A percentile compares a stretch with the other conserved stretches of the same genome.
Conservation (phyloP, 202 grass and related monocot species). For the Carex sylvatica region DNA sequence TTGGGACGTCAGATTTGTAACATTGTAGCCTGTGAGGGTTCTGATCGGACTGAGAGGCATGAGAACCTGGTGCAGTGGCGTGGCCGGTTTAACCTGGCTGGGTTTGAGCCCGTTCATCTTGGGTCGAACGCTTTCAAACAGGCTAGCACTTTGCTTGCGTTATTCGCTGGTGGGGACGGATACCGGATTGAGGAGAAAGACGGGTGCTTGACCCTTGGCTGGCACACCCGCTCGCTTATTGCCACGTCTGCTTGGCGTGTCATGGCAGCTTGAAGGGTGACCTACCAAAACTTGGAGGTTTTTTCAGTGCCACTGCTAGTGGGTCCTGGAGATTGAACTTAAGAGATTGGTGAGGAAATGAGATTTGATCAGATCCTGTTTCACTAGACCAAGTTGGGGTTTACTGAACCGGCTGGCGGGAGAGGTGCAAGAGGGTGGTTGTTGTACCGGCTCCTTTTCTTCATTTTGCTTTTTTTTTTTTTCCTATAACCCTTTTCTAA, state of each 20-base stretch:
- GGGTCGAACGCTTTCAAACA: slow-evolving; percentile 96
- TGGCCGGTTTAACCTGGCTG: slow-evolving; percentile 47
- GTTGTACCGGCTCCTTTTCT: slow-evolving; percentile 29
- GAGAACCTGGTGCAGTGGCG: slow-evolving; percentile 82
- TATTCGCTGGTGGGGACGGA: slow-evolving; percentile 85
- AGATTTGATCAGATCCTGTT: slow-evolving; percentile 28
- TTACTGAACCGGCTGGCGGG: slow-evolving; percentile 30
- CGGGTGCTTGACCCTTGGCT: slow-evolving; percentile 76
- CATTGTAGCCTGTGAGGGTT: slow-evolving; percentile 77
- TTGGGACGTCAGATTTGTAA: slow-evolving; percentile 93
- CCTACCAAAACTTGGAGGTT: neutral
- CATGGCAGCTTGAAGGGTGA: slow-evolving; percentile 34
- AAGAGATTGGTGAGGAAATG: neutral
- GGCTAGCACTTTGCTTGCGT: slow-evolving; percentile 83
- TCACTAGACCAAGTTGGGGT: slow-evolving; percentile 35
- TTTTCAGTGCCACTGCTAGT: slow-evolving; percentile 11
- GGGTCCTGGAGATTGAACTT: neutral
- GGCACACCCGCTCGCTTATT: slow-evolving; percentile 85
- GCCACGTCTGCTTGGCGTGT: slow-evolving; percentile 86
- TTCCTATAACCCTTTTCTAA: slow-evolving; percentile 21
- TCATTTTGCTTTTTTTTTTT: slow-evolving; percentile 14
- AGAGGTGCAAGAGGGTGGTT: slow-evolving; percentile 39
- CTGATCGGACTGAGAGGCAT: slow-evolving; percentile 90
- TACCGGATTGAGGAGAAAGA: slow-evolving; percentile 94
- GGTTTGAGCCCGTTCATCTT: slow-evolving; percentile 77